Evolutionary conservation across 2,329 filamentous ascomycete species (phyloP).

Genomic region (Rhinocladiella similis): DNA sequence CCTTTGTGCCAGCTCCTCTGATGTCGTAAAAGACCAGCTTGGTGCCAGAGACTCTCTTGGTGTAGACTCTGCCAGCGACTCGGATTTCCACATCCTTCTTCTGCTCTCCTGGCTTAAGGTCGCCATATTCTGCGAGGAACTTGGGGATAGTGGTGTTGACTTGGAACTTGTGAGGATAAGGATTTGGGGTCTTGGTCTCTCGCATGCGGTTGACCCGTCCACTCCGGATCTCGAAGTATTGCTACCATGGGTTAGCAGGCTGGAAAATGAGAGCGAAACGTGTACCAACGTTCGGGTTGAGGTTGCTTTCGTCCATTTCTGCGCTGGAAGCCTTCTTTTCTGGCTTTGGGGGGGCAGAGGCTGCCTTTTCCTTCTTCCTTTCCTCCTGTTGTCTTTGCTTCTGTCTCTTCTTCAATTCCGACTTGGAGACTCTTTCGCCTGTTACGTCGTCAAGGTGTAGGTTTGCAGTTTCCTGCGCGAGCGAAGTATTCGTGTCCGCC

Average conservation of each 20-base stretch:
- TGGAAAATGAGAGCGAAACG: slow-evolving; percentile 21
- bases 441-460: slow-evolving; percentile 89
- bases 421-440: slow-evolving; percentile 82
- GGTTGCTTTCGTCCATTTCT: slow-evolving; percentile 68
- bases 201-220: slow-evolving; percentile 75
- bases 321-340: slow-evolving; percentile 56
- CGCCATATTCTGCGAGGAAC: slow-evolving; percentile 73
- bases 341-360: slow-evolving; percentile 59
- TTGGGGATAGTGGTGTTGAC: slow-evolving; percentile 79
- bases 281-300: slow-evolving; percentile 68
- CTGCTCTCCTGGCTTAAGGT: slow-evolving; percentile 83
- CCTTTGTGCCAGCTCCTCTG: slow-evolving; percentile 69
- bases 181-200: slow-evolving; percentile 71
- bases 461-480: slow-evolving; percentile 55
- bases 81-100: slow-evolving; percentile 72
- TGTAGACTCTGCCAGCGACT: slow-evolving; percentile 85
- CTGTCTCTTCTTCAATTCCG: slow-evolving; percentile 89
- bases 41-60: slow-evolving; percentile 75
- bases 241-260: slow-evolving; percentile 45
- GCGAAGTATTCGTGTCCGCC: slow-evolving; percentile 41
- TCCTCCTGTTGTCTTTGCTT: slow-evolving; percentile 87
- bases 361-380: slow-evolving; percentile 80
- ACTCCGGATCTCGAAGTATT: slow-evolving; percentile 97
- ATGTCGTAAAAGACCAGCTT: slow-evolving; percentile 94
- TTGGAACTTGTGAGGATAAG: slow-evolving; percentile 93